phyloP scores from a whole-genome alignment of 306 rosid species.

The Cyclanthera cordifolia region DNA sequence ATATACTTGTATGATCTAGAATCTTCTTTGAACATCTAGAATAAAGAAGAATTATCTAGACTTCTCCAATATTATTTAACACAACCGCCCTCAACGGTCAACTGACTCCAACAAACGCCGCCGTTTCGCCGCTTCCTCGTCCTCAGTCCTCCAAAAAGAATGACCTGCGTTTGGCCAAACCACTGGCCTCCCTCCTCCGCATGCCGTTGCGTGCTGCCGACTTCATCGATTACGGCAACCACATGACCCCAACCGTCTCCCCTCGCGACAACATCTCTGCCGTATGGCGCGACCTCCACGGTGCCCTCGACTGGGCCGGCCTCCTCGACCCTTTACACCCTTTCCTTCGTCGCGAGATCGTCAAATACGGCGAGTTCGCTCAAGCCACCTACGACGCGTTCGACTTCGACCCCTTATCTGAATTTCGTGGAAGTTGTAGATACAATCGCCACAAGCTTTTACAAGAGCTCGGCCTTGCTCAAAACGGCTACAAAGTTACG shows the following conservation, averaged over 20 bases:
- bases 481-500: slow-evolving; percentile 34
- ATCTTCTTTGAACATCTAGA: too few species aligned
- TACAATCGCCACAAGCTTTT: slow-evolving; percentile 31
- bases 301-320: slow-evolving; percentile 30
- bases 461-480: slow-evolving; percentile 25
- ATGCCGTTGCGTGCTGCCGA: slow-evolving; percentile 10
- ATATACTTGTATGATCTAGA: too few species aligned
- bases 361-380: slow-evolving; percentile 63
- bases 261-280: slow-evolving; percentile 40
- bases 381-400: slow-evolving; percentile 68
- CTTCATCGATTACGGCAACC: slow-evolving; percentile 13
- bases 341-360: slow-evolving; percentile 43
- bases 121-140: neutral
- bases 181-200: slow-evolving; percentile 15
- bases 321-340: slow-evolving; percentile 48
- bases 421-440: slow-evolving; percentile 51
- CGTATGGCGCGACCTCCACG: slow-evolving; percentile 48
- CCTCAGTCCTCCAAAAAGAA: neutral
- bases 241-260: slow-evolving; percentile 36
- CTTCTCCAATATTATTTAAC: too few species aligned
- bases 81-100: neutral
- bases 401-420: slow-evolving; percentile 46
- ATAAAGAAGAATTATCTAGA: too few species aligned
- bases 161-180: slow-evolving; percentile 1
- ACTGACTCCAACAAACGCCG: neutral